These are phyloP conservation scores for Vitis amurensis DNA, from an alignment of 164 flowering plant species.

Conservation along the genomic window DNA sequence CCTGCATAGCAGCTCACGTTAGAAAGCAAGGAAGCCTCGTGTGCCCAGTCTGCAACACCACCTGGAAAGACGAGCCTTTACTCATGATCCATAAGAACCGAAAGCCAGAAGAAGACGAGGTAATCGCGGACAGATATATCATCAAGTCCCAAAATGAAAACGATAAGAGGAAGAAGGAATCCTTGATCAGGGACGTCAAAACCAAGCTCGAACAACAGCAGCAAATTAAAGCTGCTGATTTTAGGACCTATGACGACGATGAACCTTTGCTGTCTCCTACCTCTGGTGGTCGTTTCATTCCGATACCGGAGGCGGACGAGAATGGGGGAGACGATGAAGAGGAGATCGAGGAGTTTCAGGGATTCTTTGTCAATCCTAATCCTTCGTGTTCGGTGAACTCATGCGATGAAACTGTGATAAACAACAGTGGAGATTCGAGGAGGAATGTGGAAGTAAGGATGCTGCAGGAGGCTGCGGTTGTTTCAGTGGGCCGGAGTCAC, in stretches of 20 bases:
- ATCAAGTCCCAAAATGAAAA: conserved; percentile 11
- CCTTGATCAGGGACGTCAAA: conserved; percentile 11
- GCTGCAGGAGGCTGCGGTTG: conserved; percentile 63
- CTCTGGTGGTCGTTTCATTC: conserved; percentile 36
- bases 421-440: conserved; percentile 15
- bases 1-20: conserved; percentile 81
- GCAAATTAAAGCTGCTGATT: conserved; percentile 10
- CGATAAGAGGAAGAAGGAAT: conserved; percentile 17
- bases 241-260: conserved; percentile 66
- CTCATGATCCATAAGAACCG: conserved; percentile 55
- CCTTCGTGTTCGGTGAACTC: conserved; percentile 23
- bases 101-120: neutral
- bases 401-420: conserved; percentile 6
- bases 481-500: conserved; percentile 46
- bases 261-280: conserved; percentile 66
- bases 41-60: conserved; percentile 76
- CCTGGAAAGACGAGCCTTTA: conserved; percentile 82
- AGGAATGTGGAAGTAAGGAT: conserved; percentile 49
- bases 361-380: conserved; percentile 60
- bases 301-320: conserved; percentile 74
- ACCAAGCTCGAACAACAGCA: conserved; percentile 2
- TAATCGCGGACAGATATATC: neutral
- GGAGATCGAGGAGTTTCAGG: conserved; percentile 62
- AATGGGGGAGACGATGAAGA: conserved; percentile 34
- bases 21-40: conserved; percentile 46